phyloP scores from a whole-genome alignment of 805 yeast species.

The Lipomyces starkeyi region DNA sequence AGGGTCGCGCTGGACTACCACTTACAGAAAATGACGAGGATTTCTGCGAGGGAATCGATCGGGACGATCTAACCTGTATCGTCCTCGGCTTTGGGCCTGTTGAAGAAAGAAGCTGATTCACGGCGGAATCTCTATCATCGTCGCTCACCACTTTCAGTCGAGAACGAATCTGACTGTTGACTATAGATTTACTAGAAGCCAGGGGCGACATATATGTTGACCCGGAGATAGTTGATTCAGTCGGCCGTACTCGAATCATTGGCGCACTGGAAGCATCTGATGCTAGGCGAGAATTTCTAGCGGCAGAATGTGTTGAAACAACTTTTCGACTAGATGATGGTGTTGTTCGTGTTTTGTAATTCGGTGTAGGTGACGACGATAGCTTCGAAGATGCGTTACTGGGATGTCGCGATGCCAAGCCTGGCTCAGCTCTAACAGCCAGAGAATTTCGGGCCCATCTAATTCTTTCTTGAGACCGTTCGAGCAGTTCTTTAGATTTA shows the following conservation, averaged over 20 bases:
- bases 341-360: background rate
- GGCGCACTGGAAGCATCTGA: background rate
- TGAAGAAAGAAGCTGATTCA: background rate
- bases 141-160: background rate
- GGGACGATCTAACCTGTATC: background rate
- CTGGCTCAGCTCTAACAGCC: conserved; percentile 13
- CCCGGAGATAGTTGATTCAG: background rate
- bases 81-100: background rate
- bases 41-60: background rate
- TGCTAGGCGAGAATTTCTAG: background rate
- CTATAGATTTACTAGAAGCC: conserved; percentile 12
- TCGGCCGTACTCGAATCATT: background rate
- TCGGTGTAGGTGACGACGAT: background rate
- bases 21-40: background rate
- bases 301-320: background rate
- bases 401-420: background rate
- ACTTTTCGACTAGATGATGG: background rate
- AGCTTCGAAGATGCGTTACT: background rate
- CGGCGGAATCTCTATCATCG: background rate
- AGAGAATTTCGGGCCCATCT: conserved; percentile 24
- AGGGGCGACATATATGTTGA: conserved; percentile 13
- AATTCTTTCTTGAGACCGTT: conserved; percentile 25
- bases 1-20: background rate
- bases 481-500: conserved; percentile 16
- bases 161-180: background rate